Evolutionary conservation across 805 yeast genomes (phyloP).

Genomic region (Wickerhamomyces bisporus): DNA sequence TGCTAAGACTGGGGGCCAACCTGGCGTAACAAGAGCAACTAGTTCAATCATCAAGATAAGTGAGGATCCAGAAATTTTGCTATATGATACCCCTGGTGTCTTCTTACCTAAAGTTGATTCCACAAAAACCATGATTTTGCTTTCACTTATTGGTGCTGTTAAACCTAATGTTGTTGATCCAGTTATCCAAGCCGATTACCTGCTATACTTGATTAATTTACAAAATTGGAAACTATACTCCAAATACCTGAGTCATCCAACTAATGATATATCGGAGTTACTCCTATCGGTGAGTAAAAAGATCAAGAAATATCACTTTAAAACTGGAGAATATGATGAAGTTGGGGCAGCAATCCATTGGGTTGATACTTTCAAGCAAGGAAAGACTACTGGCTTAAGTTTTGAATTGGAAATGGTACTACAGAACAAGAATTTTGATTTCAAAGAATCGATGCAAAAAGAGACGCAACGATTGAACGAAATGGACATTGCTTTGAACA

Average conservation of each 20-base stretch:
- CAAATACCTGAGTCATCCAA: constrained; percentile 52
- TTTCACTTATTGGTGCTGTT: constrained; percentile 73
- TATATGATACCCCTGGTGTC: constrained; percentile 93
- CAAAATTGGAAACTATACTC: constrained; percentile 33
- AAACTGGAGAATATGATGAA: constrained; percentile 41
- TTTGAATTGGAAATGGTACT: constrained; percentile 20
- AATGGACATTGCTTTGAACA: constrained; percentile 21
- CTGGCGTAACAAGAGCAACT: constrained; percentile 83
- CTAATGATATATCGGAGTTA: constrained; percentile 63
- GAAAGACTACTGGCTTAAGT: constrained; percentile 30
- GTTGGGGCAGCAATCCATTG: constrained; percentile 59
- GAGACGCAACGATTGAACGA: constrained; percentile 17
- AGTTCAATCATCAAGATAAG: constrained; percentile 68
- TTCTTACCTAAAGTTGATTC: constrained; percentile 68
- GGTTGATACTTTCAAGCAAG: constrained; percentile 57
- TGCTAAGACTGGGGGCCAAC: constrained; percentile 79
- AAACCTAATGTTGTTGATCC: constrained; percentile 72
- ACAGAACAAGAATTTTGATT: constrained; percentile 11
- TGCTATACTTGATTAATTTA: constrained; percentile 67
- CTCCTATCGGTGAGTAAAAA: constrained; percentile 43
- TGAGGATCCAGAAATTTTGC: constrained; percentile 54
- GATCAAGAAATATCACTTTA: constrained; percentile 24
- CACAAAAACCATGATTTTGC: constrained; percentile 64
- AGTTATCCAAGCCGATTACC: constrained; percentile 77
- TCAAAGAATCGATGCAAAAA: constrained; percentile 4